These are phyloP conservation scores for Dovyalis caffra DNA, from an alignment of 345 rosid genomes.

Conservation along the genomic window DNA sequence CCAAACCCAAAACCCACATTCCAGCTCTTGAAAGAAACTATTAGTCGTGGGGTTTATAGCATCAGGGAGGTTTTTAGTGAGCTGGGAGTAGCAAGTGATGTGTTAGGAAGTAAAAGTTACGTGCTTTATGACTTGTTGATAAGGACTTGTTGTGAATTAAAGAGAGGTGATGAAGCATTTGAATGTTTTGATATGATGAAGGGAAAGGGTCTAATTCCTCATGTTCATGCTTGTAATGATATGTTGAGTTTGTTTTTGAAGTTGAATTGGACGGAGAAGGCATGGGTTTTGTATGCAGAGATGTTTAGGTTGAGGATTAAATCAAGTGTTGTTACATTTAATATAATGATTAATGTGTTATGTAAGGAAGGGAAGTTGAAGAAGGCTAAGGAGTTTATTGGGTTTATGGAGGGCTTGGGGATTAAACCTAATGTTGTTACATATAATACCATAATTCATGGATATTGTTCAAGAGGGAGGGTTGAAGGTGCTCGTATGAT, in stretches of 20 bases:
- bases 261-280: constrained; percentile 51
- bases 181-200: constrained; percentile 67
- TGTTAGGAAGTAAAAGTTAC: constrained; percentile 45
- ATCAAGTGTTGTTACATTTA: constrained; percentile 66
- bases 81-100: constrained; percentile 42
- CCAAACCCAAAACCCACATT: constrained; percentile 55
- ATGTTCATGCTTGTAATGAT: constrained; percentile 65
- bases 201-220: constrained; percentile 61
- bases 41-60: constrained; percentile 21
- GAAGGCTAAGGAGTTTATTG: constrained; percentile 63
- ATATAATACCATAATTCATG: constrained; percentile 77
- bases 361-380: constrained; percentile 84
- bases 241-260: constrained; percentile 61
- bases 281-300: constrained; percentile 92
- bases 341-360: constrained; percentile 84
- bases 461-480: constrained; percentile 64
- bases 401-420: constrained; percentile 62
- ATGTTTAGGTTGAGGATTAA: constrained; percentile 82
- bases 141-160: constrained; percentile 63
- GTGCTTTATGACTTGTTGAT: constrained; percentile 57
- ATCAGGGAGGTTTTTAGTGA: constrained; percentile 49
- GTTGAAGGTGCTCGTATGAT: constrained; percentile 65
- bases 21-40: constrained; percentile 47
- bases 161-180: constrained; percentile 56
- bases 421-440: constrained; percentile 68